Evolutionary conservation across 805 yeast species (phyloP), one percentile per base, ranked within the genome.

Genomic region (Grigorovia yakushimaensis): DNA sequence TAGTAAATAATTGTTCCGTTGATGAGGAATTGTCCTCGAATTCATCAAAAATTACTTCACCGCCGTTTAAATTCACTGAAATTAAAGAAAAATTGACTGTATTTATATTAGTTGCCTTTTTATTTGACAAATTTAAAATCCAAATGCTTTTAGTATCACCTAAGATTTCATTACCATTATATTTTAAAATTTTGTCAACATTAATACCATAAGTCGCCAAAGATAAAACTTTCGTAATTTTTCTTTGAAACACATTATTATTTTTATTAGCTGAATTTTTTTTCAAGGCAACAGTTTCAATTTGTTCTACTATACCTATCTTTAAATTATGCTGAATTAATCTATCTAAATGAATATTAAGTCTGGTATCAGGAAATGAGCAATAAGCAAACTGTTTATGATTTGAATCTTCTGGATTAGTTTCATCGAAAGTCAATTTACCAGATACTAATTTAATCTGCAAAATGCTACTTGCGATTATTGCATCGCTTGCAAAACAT

Each of bases 271-370:
- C 63, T 5, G 55, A 47, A 15, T 66, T 67, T 5, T 76, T 72
- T 57, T 86, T 86, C 13, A 86, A 70, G 0, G 88, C 87, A 2
- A 88, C 82, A 0, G 91, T 78, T 59, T 91, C 97, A 4, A 77
- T 68, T 59, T 93, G 98, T 57, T 83, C 82, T 0, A 89, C 93
- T 1, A 93, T 78, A 0, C 94, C 98, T 3, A 93, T 87, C 60
- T 84, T 89, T 49, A 78, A 68, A 0, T 96, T 96, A 47, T 70
- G 71, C 38, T 74, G 76, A 4, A 93, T 71, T 17, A 91, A 67
- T 49, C 91, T 72, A 60, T 84, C 84, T 36, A 89, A 66, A 61
- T 91, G 91, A 27, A 84, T 73, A 54, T 84, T 84, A 13, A 93
- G 69, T 49, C 93, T 69, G 24, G 70, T 77, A 45, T 83, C 84